Conservation (phyloP, 495 filamentous ascomycete species). For the Podospora didyma region DNA sequence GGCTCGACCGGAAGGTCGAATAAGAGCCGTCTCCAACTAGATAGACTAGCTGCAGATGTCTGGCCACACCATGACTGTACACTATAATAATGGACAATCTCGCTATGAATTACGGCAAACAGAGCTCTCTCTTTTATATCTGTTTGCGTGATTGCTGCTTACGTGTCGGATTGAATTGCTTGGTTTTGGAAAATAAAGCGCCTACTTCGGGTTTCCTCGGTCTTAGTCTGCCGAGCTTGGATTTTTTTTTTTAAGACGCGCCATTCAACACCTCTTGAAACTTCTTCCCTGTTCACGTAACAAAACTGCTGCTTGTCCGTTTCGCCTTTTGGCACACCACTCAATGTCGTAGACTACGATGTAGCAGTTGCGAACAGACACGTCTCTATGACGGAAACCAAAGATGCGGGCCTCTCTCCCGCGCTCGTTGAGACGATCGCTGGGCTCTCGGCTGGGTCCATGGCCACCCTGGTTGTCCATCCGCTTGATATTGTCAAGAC, state of each 20-base stretch:
- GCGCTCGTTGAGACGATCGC: slow-evolving; percentile 85
- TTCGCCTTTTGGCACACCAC: too few relatives aligned
- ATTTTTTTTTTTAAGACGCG: slow-evolving; percentile 11
- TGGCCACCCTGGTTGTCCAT: slow-evolving; percentile 77
- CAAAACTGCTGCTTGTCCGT: neutral
- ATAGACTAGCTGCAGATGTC: neutral
- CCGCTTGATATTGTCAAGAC: slow-evolving; percentile 96
- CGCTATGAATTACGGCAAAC: neutral
- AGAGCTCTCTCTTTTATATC: neutral
- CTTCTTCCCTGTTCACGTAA: neutral
- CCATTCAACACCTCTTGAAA: neutral
- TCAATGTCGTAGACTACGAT: slow-evolving; percentile 9
- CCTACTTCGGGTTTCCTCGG: slow-evolving; percentile 13
- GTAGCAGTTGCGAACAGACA: slow-evolving; percentile 12
- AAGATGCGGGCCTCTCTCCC: slow-evolving; percentile 56
- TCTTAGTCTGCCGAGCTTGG: slow-evolving; percentile 15
- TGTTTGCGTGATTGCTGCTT: neutral
- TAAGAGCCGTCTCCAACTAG: neutral
- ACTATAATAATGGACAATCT: slow-evolving; percentile 21
- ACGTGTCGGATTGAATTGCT: neutral
- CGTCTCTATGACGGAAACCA: slow-evolving; percentile 38
- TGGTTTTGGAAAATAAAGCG: neutral
- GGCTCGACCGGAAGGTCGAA: neutral
- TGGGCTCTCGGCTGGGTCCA: slow-evolving; percentile 82
- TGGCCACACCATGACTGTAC: slow-evolving; percentile 15